Evolutionary conservation across 257 asterid genomes (phyloP).

Genomic region (Cynanchum wilfordii): DNA sequence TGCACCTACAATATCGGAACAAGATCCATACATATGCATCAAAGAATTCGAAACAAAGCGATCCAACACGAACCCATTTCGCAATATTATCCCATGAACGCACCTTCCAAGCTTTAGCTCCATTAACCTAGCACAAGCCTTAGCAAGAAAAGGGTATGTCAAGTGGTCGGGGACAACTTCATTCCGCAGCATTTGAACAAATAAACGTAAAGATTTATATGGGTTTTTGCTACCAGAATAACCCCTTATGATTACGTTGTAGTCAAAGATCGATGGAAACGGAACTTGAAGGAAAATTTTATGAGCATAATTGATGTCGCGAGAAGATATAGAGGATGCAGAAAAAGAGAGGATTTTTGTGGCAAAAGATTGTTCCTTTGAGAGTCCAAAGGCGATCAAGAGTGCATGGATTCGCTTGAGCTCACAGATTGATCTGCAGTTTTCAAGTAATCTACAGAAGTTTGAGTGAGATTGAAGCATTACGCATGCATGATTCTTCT

Average conservation of each 20-base stretch:
- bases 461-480: neutral
- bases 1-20: slow-evolving; percentile 30
- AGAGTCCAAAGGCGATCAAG: slow-evolving; percentile 42
- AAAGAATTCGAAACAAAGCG: slow-evolving; percentile 52
- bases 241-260: slow-evolving; percentile 55
- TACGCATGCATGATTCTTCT: neutral
- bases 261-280: slow-evolving; percentile 42
- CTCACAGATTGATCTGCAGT: slow-evolving; percentile 40
- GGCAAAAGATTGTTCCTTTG: slow-evolving; percentile 30
- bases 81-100: slow-evolving; percentile 37
- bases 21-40: slow-evolving; percentile 62
- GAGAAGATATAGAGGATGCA: slow-evolving; percentile 26
- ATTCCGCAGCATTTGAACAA: slow-evolving; percentile 36
- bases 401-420: slow-evolving; percentile 55
- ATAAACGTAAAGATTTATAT: slow-evolving; percentile 30
- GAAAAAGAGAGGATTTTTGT: slow-evolving; percentile 47
- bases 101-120: slow-evolving; percentile 35
- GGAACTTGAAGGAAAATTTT: slow-evolving; percentile 39
- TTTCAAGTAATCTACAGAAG: slow-evolving; percentile 20
- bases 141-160: slow-evolving; percentile 62
- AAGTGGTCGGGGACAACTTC: slow-evolving; percentile 45
- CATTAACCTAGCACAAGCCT: slow-evolving; percentile 48
- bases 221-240: slow-evolving; percentile 46
- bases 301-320: slow-evolving; percentile 38
- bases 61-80: slow-evolving; percentile 41